phyloP scores from a whole-genome alignment of 495 filamentous ascomycete species.

The Aspergillus panamensis region DNA sequence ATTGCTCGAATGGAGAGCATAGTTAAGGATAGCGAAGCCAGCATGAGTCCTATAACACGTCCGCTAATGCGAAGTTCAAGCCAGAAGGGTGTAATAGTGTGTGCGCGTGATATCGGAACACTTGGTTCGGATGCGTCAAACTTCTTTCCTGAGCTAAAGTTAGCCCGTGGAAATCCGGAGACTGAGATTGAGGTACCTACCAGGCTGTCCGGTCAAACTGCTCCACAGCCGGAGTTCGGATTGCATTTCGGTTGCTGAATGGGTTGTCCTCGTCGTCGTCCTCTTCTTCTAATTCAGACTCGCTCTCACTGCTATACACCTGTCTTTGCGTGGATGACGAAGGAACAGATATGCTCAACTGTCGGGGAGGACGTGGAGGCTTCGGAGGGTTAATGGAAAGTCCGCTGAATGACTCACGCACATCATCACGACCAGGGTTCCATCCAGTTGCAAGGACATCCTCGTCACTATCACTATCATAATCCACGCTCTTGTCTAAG shows the following conservation, averaged over 20 bases:
- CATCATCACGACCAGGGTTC: conserved; percentile 31
- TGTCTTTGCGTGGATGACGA: conserved; percentile 24
- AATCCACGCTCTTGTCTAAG: conserved; percentile 90
- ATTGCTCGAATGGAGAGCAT: background rate
- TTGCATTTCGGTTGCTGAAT: conserved; percentile 72
- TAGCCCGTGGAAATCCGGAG: background rate
- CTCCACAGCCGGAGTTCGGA: conserved; percentile 58
- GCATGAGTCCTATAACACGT: no score
- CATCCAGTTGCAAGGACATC: conserved; percentile 39
- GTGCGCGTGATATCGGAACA: background rate
- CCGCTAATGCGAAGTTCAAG: background rate
- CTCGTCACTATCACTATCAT: conserved; percentile 89
- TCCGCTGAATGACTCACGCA: conserved; percentile 40
- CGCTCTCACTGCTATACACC: conserved; percentile 36
- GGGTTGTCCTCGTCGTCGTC: conserved; percentile 71
- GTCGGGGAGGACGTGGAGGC: conserved; percentile 38
- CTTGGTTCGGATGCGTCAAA: background rate
- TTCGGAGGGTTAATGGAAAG: conserved; percentile 42
- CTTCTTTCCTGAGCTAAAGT: conserved; percentile 16
- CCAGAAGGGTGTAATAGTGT: background rate
- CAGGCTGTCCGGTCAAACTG: conserved; percentile 49
- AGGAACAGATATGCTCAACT: conserved; percentile 31
- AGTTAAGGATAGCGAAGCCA: background rate
- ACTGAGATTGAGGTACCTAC: conserved; percentile 26
- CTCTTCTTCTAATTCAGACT: conserved; percentile 46